These are phyloP conservation scores for Cyberlindnera lachancei DNA, from an alignment of 805 yeast species.

Conservation along the genomic window DNA sequence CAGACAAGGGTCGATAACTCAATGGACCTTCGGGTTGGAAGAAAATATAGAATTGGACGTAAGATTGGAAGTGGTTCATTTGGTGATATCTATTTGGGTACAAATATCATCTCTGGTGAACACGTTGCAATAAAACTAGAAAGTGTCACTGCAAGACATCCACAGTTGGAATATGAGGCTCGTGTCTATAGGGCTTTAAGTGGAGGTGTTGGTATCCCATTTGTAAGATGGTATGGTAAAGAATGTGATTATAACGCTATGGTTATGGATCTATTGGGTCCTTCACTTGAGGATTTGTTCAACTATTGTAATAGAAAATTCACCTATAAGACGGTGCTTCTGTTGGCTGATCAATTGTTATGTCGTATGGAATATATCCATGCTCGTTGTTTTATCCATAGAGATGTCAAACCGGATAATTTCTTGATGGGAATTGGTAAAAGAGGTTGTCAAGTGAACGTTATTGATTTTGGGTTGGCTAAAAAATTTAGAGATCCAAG, in stretches of 20 bases:
- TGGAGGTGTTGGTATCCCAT: constrained; percentile 97
- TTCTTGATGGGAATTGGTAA: constrained; percentile 81
- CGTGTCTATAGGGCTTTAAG: constrained; percentile 89
- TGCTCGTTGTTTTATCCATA: constrained; percentile 90
- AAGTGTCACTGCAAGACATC: constrained; percentile 84
- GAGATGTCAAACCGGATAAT: constrained; percentile 96
- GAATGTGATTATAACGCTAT: constrained; percentile 95
- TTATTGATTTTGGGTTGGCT: constrained; percentile 92
- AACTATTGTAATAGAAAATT: constrained; percentile 93
- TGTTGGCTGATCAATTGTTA: constrained; percentile 89
- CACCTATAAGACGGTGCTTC: constrained; percentile 84
- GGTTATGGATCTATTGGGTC: constrained; percentile 94
- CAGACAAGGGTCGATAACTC: constrained; percentile 6
- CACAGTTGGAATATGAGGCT: constrained; percentile 95
- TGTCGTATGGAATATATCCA: constrained; percentile 94
- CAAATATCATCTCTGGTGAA: constrained; percentile 92
- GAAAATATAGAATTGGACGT: constrained; percentile 88
- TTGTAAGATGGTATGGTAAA: constrained; percentile 94
- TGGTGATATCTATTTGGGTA: constrained; percentile 92
- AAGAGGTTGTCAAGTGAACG: constrained; percentile 94
- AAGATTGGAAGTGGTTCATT: constrained; percentile 96
- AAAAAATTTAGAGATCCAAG: constrained; percentile 94
- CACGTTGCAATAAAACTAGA: constrained; percentile 97
- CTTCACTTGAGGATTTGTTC: constrained; percentile 89
- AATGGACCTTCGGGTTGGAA: constrained; percentile 82